phyloP scores from a whole-genome alignment of 768 basidiomycete genomes.

The Phanerochaete sordida region DNA sequence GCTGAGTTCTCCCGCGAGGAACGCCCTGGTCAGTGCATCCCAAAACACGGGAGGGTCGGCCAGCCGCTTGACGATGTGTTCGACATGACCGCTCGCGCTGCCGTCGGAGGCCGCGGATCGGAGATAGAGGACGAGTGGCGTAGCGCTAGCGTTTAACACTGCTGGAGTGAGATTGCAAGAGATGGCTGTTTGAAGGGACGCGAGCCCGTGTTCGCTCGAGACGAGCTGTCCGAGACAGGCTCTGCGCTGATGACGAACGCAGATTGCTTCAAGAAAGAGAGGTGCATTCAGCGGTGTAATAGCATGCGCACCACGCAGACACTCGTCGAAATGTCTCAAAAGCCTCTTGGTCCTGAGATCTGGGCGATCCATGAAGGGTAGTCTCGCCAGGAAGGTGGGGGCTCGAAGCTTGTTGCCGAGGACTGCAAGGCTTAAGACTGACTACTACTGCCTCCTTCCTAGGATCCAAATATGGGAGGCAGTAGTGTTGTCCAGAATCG shows the following conservation, averaged over 20 bases:
- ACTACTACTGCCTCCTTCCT: no score
- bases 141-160: slow-evolving; percentile 42
- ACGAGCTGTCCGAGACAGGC: slow-evolving; percentile 36
- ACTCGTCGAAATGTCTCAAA: slow-evolving; percentile 29
- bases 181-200: slow-evolving; percentile 38
- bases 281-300: slow-evolving; percentile 24
- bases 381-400: no score
- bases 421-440: no score
- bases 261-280: slow-evolving; percentile 47
- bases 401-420: no score
- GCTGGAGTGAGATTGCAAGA: slow-evolving; percentile 30
- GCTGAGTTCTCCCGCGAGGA: slow-evolving; percentile 14
- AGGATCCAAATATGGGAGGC: no score
- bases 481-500: no score
- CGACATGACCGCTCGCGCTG: slow-evolving; percentile 40
- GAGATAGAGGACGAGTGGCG: slow-evolving; percentile 36
- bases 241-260: slow-evolving; percentile 33
- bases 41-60: slow-evolving; percentile 53
- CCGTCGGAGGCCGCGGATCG: slow-evolving; percentile 31
- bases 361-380: no score
- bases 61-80: slow-evolving; percentile 35
- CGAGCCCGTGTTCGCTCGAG: slow-evolving; percentile 32
- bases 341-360: no score
- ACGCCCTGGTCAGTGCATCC: slow-evolving; percentile 21
- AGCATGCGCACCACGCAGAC: slow-evolving; percentile 27